phyloP scores from a whole-genome alignment of 352 stramenopile species.

The Elongisporangium undulatum region DNA sequence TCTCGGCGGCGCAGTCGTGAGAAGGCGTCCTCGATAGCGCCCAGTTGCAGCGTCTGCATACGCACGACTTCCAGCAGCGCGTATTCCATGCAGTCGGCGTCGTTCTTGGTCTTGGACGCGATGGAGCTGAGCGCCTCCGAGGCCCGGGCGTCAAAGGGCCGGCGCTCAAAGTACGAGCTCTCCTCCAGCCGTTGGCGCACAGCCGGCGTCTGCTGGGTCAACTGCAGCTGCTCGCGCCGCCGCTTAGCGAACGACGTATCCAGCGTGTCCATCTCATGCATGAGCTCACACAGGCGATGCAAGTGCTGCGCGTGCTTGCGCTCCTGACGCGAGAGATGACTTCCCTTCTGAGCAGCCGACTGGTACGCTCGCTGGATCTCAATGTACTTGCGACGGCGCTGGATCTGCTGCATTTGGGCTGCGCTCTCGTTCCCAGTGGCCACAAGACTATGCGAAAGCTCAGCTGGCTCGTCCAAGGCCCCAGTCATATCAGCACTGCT shows the following conservation, averaged over 20 bases:
- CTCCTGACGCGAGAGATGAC: constrained; percentile 51
- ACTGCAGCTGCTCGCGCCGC: constrained; percentile 27
- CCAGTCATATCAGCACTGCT: background rate
- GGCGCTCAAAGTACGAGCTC: constrained; percentile 45
- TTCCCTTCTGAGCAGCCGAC: constrained; percentile 52
- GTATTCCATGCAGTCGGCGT: constrained; percentile 81
- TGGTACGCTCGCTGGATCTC: constrained; percentile 62
- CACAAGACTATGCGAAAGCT: constrained; percentile 59
- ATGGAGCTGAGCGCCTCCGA: constrained; percentile 71
- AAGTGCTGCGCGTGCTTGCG: constrained; percentile 63
- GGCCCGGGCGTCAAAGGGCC: constrained; percentile 60
- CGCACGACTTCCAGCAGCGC: constrained; percentile 70
- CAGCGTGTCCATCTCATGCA: constrained; percentile 68
- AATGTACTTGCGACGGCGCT: constrained; percentile 59
- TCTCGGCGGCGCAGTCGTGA: constrained; percentile 45
- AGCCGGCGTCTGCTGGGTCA: constrained; percentile 14
- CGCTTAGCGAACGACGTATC: constrained; percentile 43
- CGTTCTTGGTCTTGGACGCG: constrained; percentile 63
- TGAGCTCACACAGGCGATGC: constrained; percentile 63
- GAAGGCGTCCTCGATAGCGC: constrained; percentile 74
- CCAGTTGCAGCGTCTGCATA: constrained; percentile 77
- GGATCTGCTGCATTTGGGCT: constrained; percentile 15
- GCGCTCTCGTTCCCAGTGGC: constrained; percentile 12
- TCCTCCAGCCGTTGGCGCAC: constrained; percentile 25
- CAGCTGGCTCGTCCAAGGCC: constrained; percentile 12